phyloP scores from a whole-genome alignment of 345 rosid genomes.

The Xanthoceras sorbifolium region DNA sequence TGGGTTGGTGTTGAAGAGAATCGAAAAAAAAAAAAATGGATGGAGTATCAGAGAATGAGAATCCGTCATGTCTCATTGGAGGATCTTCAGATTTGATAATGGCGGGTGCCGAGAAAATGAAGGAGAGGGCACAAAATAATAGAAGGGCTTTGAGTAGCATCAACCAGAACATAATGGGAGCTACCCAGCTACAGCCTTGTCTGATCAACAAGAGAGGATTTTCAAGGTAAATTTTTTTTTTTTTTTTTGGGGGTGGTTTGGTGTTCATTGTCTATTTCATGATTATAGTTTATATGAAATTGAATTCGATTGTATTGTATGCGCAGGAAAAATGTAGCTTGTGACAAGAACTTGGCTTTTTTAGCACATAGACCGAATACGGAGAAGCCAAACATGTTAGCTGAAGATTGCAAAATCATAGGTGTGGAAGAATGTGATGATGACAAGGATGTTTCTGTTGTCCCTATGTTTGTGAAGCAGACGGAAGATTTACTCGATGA shows the following conservation, averaged over 20 bases:
- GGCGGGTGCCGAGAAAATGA: not conserved
- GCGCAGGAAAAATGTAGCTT: not conserved
- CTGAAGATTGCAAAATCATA: slow-evolving; percentile 53
- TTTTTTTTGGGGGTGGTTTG: too few species aligned
- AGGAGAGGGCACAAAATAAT: not conserved
- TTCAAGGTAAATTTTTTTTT: not conserved
- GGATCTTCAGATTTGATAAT: not conserved
- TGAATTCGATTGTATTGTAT: not conserved
- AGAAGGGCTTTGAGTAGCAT: not conserved
- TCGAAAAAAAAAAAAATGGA: not conserved
- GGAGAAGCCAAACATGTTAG: not conserved
- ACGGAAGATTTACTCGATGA: slow-evolving; percentile 40
- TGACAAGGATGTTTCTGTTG: slow-evolving; percentile 33
- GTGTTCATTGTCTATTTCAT: not conserved
- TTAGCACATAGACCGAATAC: not conserved
- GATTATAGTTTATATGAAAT: not conserved
- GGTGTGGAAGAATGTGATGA: slow-evolving; percentile 48
- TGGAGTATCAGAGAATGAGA: not conserved
- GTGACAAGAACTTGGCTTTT: slow-evolving; percentile 1
- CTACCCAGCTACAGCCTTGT: too few species aligned
- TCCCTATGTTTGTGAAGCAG: slow-evolving; percentile 70
- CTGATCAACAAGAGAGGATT: not conserved
- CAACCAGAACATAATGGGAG: not conserved
- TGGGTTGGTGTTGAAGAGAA: not conserved
- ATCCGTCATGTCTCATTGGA: not conserved